Base-by-base conservation (phyloP, 140 eudicot species). In the Flaveria floridana region DNA sequence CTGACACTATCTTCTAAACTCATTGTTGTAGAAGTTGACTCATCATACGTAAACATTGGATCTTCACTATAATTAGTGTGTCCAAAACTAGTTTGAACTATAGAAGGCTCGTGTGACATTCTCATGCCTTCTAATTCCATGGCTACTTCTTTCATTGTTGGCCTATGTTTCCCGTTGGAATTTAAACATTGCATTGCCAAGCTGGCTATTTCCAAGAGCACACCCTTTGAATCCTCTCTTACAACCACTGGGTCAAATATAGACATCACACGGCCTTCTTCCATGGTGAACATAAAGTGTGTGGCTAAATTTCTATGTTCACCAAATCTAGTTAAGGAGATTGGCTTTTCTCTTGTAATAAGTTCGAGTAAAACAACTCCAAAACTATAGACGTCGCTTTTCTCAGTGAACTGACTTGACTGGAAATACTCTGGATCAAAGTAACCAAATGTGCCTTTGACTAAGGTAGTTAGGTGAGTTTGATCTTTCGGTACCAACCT, bases 301-400 rank as follows among this genome's bases (percentile, higher is more conserved):
- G 77, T 28, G 6, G 78, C 73, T 65, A 78, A 78, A 59, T 57
- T 78, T 34, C 67, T 78, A 4, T 75, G 75, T 57, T 80, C 79
- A 23, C 65, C 80, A 21, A 8, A 50, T 18, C 62, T 8, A 55
- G 74, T 44, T 2, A 68, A 50, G 0, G 77, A 76, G 11, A 82
- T 58, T 7, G 85, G 78, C 78, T 72, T 82, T 52, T 78, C 58
- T 21, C 83, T 68, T 7, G 86, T 82, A 16, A 82, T 41, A 8
- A 78, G 77, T 42, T 83, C 83, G 2, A 70, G 67, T 13, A 83
- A 71, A 69, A 83, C 84, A 39, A 83, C 83, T 42, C 86, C 83
- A 55, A 83, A 79, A 44, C 83, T 75, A 20, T 83, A 79, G 2
- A 83, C 84, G 14, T 83, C 86, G 13, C 72, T 68, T 68, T 68